Evolutionary conservation across 768 basidiomycete species (phyloP).

Genomic region (Russula dissimulans): DNA sequence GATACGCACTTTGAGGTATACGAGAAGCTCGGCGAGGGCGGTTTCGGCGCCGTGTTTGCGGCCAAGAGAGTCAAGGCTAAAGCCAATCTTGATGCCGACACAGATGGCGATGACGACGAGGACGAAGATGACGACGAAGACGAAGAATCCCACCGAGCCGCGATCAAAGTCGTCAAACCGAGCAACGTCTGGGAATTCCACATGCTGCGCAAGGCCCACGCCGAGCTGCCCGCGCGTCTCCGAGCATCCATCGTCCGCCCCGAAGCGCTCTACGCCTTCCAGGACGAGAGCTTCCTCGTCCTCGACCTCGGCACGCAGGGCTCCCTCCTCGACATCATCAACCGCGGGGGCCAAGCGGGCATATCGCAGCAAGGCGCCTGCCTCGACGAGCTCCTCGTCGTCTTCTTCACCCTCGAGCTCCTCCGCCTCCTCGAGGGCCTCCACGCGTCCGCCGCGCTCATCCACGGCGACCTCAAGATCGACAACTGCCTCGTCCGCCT

Average conservation of each 20-base stretch:
- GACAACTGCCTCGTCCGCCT: conserved; percentile 96
- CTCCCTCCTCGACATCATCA: conserved; percentile 85
- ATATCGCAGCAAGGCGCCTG: conserved; percentile 72
- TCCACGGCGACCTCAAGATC: conserved; percentile 98
- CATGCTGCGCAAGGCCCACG: conserved; percentile 69
- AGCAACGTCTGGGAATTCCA: conserved; percentile 89
- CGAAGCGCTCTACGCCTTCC: conserved; percentile 71
- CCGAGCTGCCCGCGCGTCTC: conserved; percentile 47
- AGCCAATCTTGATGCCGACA: conserved; percentile 39
- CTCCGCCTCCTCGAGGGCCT: conserved; percentile 74
- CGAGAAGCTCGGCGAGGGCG: conserved; percentile 93
- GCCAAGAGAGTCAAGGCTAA: conserved; percentile 44
- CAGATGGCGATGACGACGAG: conserved; percentile 33
- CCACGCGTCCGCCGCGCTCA: conserved; percentile 65
- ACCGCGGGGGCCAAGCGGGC: conserved; percentile 66
- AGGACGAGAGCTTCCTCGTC: conserved; percentile 84
- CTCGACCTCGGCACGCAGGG: conserved; percentile 88
- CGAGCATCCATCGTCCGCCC: conserved; percentile 67
- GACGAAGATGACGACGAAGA: conserved; percentile 38
- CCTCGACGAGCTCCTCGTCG: conserved; percentile 86
- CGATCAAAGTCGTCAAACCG: conserved; percentile 88
- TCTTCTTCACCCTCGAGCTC: conserved; percentile 93
- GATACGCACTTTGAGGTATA: conserved; percentile 58
- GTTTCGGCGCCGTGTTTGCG: conserved; percentile 93
- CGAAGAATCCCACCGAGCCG: conserved; percentile 55